Evolutionary conservation across 78 protist species (phyloP), one percentile per base, ranked within the genome.

Genomic region (Monocercomonoides exilis): DNA sequence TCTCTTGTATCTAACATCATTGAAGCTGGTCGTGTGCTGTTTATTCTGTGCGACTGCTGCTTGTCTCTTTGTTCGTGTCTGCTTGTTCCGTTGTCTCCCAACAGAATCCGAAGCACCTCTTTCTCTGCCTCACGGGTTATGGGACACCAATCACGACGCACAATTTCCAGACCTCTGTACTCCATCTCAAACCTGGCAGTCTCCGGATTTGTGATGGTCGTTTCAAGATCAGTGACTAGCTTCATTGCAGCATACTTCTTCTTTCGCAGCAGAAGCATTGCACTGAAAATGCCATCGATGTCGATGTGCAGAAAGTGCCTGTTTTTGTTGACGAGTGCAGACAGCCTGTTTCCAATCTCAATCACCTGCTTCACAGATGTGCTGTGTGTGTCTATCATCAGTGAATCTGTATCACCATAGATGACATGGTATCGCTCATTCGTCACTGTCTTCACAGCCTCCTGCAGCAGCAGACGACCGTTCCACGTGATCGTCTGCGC

Each of bases 321-420:
- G n/a, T 21, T 4, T 33, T 63, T 42, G 86, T 87, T 87, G 86
- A 87, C 36, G 82, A 32, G 46, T 3, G 2, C 6, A 3, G 11
- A 11, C 84, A 96, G 85, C 0, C 21, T n/a, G 41, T 33, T 34
- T 36, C 95, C 98, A 38, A 94, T 87, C 21, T 38, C 11, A 41
- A 34, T 46, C 36, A 94, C 98, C 0, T 92, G 95, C n/a, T 80
- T 82, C 80, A 85, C 38, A 3, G 85, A 91, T n/a, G 29, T 44
- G 43, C 43, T 42, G 46, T 90, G 80, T 0, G 99, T 91, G 87
- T 95, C 80, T 36, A 98, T 45, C 98, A 98, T 97, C 33, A 98
- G 43, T 0, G 99, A 96, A 89, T 98, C 99, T 0, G 99, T 99
- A 94, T 99, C 99, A n/a, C 99, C 99, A 87, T 98, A 99, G 45